Base-by-base conservation (phyloP, 768 basidiomycete genomes). In the Calocybe indica region DNA sequence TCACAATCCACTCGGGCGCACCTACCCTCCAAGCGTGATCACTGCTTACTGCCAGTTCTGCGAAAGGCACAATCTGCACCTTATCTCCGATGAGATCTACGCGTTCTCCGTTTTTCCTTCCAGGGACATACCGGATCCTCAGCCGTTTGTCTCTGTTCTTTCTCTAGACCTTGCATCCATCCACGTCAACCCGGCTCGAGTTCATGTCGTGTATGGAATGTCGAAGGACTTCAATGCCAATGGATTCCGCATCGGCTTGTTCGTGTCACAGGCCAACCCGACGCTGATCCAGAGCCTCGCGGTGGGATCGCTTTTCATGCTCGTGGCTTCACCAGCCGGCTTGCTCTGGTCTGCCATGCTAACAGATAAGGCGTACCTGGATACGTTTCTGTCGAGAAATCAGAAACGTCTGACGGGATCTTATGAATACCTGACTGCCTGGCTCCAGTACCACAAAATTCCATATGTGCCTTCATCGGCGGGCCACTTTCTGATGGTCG, bases 51-150 rank as follows among this genome's bases (percentile, higher is more conserved):
- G 45, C 37, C 30, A 14, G 22, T 47, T 53, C 42, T 38, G 37
- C 14, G 55, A 58, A 41, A 48, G 57, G 52, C 48, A 59, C 40
- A 55, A 62, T 45, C 22, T 64, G 2, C 62, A 64, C 45, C 52
- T 64, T 9, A 45, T 64, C 13, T 61, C 58, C 5, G 63, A 64
- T 50, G 63, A 64, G 43, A 55, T 64, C n/a, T 65, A 55, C 52
- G 63, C 55, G 0, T 50, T 58, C 13, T 60, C 59, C 5, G 55
- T 57, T 2, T 65, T 61, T 50, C 7, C 49, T 0, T 57, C 58
- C 3, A 12, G 29, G 6, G 57, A 55, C 34, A 11, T 54, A 5
- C 54, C 58, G 2, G 50, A 50, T 28, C 59, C 62, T 2, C 42
- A 46, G 9, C 52, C 53, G 4, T 65, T 65, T 46, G 43, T 50